Evolutionary conservation across 202 grass and related monocot species (phyloP), one percentile per base, ranked within the genome.

Genomic region (Elaeis oleifera): DNA sequence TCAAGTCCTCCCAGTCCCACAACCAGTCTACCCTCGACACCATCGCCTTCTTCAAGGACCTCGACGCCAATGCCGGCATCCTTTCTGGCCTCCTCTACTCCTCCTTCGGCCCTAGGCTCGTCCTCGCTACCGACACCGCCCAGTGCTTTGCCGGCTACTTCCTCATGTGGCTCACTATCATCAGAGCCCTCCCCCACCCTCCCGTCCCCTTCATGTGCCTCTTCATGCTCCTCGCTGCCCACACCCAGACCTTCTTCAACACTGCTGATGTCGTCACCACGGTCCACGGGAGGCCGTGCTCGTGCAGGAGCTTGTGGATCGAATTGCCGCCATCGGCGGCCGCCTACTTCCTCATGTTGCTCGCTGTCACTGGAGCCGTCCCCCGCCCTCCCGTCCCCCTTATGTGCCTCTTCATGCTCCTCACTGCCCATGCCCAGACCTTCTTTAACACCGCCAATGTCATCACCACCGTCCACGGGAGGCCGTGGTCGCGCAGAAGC

Each of bases 21-120:
- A 78, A 96, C 65, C 90, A 96, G 70, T 87, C 86, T n/a, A 76
- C 86, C 28, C 90, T 96, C 73, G 81, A 96, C 70, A 68, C 63
- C 18, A 84, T 96, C 76, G 80, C 90, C 67, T 85, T 88, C 87
- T 96, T 90, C 90, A 96, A 96, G 78, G 87, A 95, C 78, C n/a
- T 96, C 55, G 90, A 87, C 32, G 86, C 90, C 62, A 96, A 96
- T 78, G 84, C 71, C 55, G 90, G 90, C 27, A 66, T 95, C 48
- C 90, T 84, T 58, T 90, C 90, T 18, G 86, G 90, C 4, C n/a
- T 90, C 61, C 83, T 95, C 24, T 52, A 70, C 63, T 78, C 90
- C 36, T 44, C 36, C 11, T 44, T 11, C n/a, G 5, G 76, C 0
- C 78, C 86, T 8, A 90, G 83, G 75, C 0, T 85, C 21, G 90